These are phyloP conservation scores for Corymbia maculata DNA, from an alignment of 345 rosid genomes.

Conservation along the genomic window DNA sequence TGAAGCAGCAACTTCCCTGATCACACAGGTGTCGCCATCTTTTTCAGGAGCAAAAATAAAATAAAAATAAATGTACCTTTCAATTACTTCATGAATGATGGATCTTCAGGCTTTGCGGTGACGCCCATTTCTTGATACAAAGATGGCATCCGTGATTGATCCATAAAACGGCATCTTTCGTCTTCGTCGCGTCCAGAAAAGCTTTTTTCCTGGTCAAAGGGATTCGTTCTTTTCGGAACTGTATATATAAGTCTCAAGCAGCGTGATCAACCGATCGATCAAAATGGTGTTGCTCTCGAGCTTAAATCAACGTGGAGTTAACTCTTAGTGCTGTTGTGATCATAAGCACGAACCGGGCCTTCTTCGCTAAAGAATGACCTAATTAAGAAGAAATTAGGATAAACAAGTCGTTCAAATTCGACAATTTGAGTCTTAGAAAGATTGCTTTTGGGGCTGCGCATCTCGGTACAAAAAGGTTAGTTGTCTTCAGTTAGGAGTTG, in stretches of 20 bases:
- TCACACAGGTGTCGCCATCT: too few species aligned
- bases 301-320: too few species aligned
- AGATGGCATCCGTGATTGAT: not conserved
- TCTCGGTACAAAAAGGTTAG: not conserved
- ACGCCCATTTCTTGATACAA: not conserved
- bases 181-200: not conserved
- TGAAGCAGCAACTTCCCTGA: not conserved
- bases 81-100: not conserved
- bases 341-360: too few species aligned
- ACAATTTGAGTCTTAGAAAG: not conserved
- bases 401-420: not conserved
- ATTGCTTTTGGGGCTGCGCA: not conserved
- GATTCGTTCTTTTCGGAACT: too few species aligned
- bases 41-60: too few species aligned
- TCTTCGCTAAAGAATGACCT: too few species aligned
- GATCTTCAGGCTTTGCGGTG: not conserved
- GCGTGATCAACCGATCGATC: too few species aligned
- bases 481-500: not conserved
- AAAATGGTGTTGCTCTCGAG: too few species aligned
- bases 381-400: too few species aligned
- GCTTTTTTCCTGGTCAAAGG: not conserved
- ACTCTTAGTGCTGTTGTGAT: too few species aligned
- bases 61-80: not conserved
- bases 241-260: too few species aligned
- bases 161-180: not conserved